Percentiles rank a stretch among this genome's conserved stretches.
Evolutionary conservation across 306 rosid genomes (phyloP).

Genomic region (Prunus campanulata): DNA sequence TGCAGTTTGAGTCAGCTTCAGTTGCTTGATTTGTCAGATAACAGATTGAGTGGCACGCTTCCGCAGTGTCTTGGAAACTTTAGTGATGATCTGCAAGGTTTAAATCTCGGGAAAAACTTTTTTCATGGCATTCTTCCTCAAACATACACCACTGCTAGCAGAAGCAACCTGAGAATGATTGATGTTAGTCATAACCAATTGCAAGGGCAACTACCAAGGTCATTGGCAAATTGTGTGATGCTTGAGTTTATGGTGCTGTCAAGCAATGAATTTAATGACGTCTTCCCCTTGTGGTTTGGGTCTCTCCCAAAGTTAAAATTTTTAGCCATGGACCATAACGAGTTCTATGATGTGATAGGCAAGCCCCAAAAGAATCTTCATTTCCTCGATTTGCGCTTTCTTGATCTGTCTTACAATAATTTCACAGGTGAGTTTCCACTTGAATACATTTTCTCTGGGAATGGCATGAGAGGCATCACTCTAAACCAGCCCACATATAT

Average conservation of each 20-base stretch:
- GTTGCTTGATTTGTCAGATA: background rate
- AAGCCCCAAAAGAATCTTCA: no score
- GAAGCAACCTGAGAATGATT: background rate
- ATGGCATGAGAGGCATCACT: background rate
- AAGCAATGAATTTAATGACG: background rate
- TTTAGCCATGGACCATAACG: background rate
- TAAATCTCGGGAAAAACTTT: background rate
- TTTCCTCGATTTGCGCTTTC: background rate
- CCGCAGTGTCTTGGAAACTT: slow-evolving; percentile 12
- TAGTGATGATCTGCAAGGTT: background rate
- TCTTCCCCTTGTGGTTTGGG: background rate
- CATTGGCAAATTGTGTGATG: background rate
- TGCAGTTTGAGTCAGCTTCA: background rate
- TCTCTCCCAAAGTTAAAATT: background rate
- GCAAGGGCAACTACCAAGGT: background rate
- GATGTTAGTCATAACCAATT: slow-evolving; percentile 15
- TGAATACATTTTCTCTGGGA: background rate
- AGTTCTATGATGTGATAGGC: background rate
- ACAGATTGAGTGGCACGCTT: slow-evolving; percentile 16
- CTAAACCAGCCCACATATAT: background rate
- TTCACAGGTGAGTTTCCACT: background rate
- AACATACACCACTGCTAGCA: background rate
- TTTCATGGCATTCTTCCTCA: background rate
- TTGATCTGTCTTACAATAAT: slow-evolving; percentile 2
- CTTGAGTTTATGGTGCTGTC: background rate